Conservation (phyloP, 148 eudicot genomes). For the Bassia scoparia region DNA sequence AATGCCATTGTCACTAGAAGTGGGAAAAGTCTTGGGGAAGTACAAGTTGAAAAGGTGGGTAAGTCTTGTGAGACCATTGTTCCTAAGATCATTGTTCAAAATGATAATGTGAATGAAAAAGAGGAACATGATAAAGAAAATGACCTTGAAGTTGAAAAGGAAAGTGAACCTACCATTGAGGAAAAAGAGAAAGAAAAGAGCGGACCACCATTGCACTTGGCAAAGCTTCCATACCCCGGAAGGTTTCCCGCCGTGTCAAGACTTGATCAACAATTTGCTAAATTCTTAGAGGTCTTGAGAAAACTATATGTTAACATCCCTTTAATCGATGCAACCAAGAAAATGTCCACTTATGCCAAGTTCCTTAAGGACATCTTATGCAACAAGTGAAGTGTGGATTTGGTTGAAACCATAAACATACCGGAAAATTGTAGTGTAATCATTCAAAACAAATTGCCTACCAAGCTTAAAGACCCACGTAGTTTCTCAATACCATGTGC, state of each 20-base stretch:
- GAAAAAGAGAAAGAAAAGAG: background rate
- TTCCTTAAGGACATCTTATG: background rate
- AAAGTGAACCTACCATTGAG: too few relatives aligned
- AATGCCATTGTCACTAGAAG: background rate
- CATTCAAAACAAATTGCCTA: background rate
- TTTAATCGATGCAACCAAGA: background rate
- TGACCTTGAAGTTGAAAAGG: background rate
- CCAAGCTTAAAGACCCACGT: background rate
- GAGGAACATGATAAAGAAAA: background rate
- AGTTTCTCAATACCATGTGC: background rate
- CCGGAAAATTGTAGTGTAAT: background rate
- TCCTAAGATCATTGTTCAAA: background rate
- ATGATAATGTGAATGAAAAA: background rate
- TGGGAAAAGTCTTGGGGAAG: background rate
- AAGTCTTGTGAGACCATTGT: background rate
- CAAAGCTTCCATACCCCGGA: background rate
- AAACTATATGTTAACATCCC: background rate
- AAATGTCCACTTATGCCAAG: slow-evolving; percentile 7
- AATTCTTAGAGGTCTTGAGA: background rate
- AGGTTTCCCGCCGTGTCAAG: background rate
- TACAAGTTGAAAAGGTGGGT: background rate
- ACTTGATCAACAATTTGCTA: background rate
- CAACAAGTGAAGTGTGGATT: background rate
- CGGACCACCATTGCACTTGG: background rate
- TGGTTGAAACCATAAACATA: background rate